Evolutionary conservation across 2,329 filamentous ascomycete genomes (phyloP).

Genomic region (Fusarium mexicanum): DNA sequence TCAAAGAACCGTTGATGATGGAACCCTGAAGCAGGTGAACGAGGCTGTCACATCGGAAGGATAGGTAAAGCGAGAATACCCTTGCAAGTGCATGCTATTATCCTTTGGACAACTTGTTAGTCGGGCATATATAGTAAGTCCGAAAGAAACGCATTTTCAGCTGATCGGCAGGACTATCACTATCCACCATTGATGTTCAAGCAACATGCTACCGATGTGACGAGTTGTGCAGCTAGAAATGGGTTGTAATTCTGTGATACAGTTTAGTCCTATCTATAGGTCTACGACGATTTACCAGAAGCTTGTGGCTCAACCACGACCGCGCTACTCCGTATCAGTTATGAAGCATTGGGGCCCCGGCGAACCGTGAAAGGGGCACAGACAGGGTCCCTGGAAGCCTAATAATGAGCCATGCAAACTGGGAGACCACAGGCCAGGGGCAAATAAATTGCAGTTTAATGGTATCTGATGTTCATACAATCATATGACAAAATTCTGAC

Average conservation of each 20-base stretch:
- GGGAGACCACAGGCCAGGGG: constrained; percentile 3
- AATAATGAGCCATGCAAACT: constrained; percentile 20
- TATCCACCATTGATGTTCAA: constrained; percentile 1
- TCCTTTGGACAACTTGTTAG: not conserved
- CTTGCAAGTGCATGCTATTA: constrained; percentile 13
- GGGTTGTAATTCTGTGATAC: not conserved
- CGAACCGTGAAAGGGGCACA: constrained; percentile 28
- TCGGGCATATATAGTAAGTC: not conserved
- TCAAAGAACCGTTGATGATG: constrained; percentile 16
- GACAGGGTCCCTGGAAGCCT: constrained; percentile 12
- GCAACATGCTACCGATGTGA: constrained; percentile 1
- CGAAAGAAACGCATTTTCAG: not conserved
- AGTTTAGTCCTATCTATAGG: not conserved
- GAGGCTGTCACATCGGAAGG: constrained; percentile 14
- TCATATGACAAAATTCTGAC: no score
- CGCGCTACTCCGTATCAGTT: not conserved
- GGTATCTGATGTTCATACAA: not conserved
- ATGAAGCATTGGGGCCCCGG: constrained; percentile 1
- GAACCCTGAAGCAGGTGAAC: constrained; percentile 1
- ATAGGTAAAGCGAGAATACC: constrained; percentile 8
- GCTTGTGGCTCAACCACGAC: not conserved
- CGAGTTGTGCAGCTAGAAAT: not conserved
- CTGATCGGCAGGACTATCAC: not conserved
- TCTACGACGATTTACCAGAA: not conserved
- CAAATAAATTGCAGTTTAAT: constrained; percentile 19